A percentile compares a stretch with the other conserved stretches of the same genome.
Conservation (phyloP, 139 green algal species). For the Pseudopediastrum boryanum region DNA sequence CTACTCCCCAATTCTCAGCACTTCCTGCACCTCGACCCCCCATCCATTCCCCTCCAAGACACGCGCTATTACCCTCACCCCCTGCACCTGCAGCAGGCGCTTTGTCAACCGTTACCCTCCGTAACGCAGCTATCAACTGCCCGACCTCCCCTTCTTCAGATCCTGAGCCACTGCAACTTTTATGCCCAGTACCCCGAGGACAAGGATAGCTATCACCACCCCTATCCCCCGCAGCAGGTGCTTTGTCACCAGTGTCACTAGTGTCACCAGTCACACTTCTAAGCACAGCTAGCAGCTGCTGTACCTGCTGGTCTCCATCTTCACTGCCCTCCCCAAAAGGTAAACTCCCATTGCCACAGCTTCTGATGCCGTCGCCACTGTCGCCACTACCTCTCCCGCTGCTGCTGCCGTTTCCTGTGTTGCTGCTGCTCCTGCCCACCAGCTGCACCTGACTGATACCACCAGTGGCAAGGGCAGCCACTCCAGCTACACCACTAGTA, state of each 20-base stretch:
- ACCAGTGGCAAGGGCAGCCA: background rate
- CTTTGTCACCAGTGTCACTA: slow-evolving; percentile 6
- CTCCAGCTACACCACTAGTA: background rate
- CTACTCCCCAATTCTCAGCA: too few relatives aligned
- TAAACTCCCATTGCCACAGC: background rate
- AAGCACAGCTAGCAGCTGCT: background rate
- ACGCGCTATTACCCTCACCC: too few relatives aligned
- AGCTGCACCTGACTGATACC: background rate
- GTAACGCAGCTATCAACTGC: background rate
- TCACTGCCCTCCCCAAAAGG: background rate
- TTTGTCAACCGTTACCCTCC: background rate
- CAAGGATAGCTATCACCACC: background rate
- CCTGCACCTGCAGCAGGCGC: too few relatives aligned
- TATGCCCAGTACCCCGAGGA: too few relatives aligned
- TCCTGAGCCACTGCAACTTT: background rate
- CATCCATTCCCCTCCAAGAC: too few relatives aligned
- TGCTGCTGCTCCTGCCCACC: background rate
- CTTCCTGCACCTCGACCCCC: too few relatives aligned
- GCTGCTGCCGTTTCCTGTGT: background rate
- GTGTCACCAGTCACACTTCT: slow-evolving; percentile 11
- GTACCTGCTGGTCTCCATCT: background rate
- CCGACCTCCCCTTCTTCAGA: background rate
- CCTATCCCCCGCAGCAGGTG: background rate
- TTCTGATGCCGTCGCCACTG: slow-evolving; percentile 1
- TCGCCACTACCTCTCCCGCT: background rate